Evolutionary conservation across 768 basidiomycete species (phyloP).

Genomic region (Mycena leptocephala): DNA sequence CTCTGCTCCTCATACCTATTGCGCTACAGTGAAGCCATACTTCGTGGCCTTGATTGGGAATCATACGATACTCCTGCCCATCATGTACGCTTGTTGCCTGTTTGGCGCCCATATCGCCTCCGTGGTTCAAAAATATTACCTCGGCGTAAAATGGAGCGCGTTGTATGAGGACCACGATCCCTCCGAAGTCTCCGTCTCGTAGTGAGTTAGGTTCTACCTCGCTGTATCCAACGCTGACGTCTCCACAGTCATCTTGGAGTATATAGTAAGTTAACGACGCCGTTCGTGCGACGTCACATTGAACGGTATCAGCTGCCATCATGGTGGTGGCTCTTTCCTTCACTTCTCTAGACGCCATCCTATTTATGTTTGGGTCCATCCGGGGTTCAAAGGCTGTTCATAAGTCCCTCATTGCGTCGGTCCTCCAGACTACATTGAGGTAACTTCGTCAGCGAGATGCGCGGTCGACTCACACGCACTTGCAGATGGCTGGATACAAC

Average conservation of each 20-base stretch:
- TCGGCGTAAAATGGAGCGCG: not conserved
- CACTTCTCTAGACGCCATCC: not conserved
- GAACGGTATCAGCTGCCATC: not conserved
- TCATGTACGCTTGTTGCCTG: slow-evolving; percentile 5
- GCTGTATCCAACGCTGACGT: not conserved
- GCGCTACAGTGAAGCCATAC: not conserved
- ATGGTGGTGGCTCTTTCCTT: not conserved
- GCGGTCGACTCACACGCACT: not conserved
- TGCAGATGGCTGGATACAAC: slow-evolving; percentile 14
- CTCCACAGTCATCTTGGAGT: not conserved
- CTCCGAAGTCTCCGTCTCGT: not conserved
- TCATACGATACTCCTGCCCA: not conserved
- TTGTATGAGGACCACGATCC: slow-evolving; percentile 9
- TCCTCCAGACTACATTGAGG: not conserved
- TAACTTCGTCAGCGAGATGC: not conserved
- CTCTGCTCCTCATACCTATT: not conserved
- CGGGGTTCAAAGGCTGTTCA: not conserved
- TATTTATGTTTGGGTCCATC: not conserved
- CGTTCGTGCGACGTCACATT: not conserved
- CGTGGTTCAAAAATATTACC: slow-evolving; percentile 6
- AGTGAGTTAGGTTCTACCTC: not conserved
- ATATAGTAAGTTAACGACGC: not conserved
- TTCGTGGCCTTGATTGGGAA: slow-evolving; percentile 5
- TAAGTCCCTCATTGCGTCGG: not conserved
- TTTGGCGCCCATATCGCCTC: not conserved